These are phyloP conservation scores for Cladosporium sp. DNA, from an alignment of 2,329 filamentous ascomycete species.

Conservation along the genomic window DNA sequence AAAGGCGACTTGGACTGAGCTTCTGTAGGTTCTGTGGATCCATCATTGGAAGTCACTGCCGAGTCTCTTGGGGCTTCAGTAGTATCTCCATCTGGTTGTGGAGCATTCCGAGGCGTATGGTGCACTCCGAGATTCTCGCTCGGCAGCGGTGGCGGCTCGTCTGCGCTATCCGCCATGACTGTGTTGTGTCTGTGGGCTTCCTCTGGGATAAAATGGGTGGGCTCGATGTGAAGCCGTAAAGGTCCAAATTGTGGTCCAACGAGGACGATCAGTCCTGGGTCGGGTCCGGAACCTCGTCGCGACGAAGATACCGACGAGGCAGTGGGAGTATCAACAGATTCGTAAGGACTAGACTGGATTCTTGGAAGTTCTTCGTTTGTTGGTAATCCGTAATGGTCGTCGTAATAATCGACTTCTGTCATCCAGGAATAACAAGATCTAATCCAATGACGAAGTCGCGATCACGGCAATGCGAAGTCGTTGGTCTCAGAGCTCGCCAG, in stretches of 20 bases:
- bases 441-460: too few relatives aligned
- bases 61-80: neutral
- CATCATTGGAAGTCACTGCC: neutral
- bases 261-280: conserved; percentile 7
- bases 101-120: neutral
- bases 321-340: neutral
- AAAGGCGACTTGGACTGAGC: neutral
- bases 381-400: conserved; percentile 5
- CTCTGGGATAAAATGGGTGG: neutral
- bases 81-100: neutral
- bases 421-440: neutral
- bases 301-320: neutral
- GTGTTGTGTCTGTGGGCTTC: too few relatives aligned
- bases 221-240: neutral
- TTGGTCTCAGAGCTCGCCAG: too few relatives aligned
- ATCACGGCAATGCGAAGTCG: too few relatives aligned
- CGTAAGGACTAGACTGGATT: neutral
- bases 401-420: conserved; percentile 3
- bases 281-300: neutral
- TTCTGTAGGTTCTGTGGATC: neutral
- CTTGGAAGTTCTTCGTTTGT: conserved; percentile 1
- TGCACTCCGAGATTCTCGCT: neutral
- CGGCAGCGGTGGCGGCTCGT: conserved; percentile 3
- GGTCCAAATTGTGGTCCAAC: neutral
- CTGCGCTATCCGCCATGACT: neutral